These are phyloP conservation scores for Groenewaldozyma salmanticensis DNA, from an alignment of 805 yeast genomes.

Conservation along the genomic window DNA sequence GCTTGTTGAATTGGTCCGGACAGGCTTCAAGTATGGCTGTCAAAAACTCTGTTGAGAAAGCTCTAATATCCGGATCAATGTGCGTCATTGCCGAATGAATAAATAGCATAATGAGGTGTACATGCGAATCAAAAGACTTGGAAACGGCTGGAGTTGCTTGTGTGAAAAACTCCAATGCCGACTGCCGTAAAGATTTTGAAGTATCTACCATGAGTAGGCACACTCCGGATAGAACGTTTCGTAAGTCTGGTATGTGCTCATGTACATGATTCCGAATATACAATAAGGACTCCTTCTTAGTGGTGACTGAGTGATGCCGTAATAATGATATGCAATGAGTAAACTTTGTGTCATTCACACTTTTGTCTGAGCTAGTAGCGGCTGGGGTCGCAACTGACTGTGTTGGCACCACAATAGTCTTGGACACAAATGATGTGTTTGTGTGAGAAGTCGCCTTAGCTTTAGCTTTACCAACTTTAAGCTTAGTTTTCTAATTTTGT, in stretches of 20 bases:
- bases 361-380: constrained; percentile 18
- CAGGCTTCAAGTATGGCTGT: constrained; percentile 47
- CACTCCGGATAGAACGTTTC: constrained; percentile 46
- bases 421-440: constrained; percentile 75
- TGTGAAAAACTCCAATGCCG: constrained; percentile 36
- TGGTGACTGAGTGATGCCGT: constrained; percentile 61
- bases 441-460: constrained; percentile 68
- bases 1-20: constrained; percentile 45
- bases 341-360: constrained; percentile 11
- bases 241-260: constrained; percentile 42
- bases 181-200: constrained; percentile 53
- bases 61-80: constrained; percentile 63
- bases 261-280: constrained; percentile 44
- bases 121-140: constrained; percentile 28
- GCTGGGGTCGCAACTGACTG: constrained; percentile 36
- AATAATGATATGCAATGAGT: constrained; percentile 58
- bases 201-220: constrained; percentile 61
- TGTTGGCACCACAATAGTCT: constrained; percentile 24
- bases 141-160: constrained; percentile 10
- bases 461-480: constrained; percentile 79
- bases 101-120: constrained; percentile 43
- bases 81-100: constrained; percentile 92
- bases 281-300: constrained; percentile 62
- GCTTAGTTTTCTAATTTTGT: constrained; percentile 63
- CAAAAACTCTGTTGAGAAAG: constrained; percentile 63